Evolutionary conservation across 2,329 filamentous ascomycete species (phyloP).

Genomic region (Fusarium humuli): DNA sequence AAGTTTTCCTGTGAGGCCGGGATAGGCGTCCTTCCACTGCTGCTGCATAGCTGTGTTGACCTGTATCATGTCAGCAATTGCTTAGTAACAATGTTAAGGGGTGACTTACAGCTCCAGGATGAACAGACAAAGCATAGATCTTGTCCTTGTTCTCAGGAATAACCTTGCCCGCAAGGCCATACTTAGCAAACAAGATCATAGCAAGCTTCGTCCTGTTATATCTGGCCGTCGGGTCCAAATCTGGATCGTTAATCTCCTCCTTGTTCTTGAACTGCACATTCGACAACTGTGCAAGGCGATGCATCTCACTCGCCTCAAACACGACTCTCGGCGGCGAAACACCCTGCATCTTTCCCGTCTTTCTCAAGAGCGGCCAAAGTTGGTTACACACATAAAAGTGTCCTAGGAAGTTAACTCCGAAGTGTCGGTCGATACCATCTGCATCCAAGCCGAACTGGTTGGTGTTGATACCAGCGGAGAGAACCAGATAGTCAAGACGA

Average conservation of each 20-base stretch:
- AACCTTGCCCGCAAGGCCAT: constrained; percentile 54
- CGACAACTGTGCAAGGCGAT: constrained; percentile 51
- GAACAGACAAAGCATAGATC: constrained; percentile 56
- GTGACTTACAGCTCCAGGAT: constrained; percentile 44
- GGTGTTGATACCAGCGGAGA: constrained; percentile 58
- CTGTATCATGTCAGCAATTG: constrained; percentile 31
- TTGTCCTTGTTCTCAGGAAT: constrained; percentile 56
- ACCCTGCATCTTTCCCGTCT: constrained; percentile 53
- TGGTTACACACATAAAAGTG: constrained; percentile 54
- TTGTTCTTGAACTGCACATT: constrained; percentile 53
- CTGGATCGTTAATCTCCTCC: constrained; percentile 57
- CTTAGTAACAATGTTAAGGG: accelerated
- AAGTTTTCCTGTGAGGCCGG: constrained; percentile 54
- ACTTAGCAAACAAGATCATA: constrained; percentile 57
- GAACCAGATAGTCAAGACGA: constrained; percentile 57
- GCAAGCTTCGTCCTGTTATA: constrained; percentile 58
- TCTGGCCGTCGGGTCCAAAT: constrained; percentile 50
- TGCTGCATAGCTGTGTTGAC: constrained; percentile 59
- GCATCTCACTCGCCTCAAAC: constrained; percentile 56
- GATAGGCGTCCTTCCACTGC: constrained; percentile 60
- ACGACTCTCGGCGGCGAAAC: constrained; percentile 55
- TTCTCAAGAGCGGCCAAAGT: constrained; percentile 56
- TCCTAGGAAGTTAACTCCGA: constrained; percentile 59
- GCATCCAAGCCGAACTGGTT: constrained; percentile 53
- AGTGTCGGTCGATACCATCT: constrained; percentile 58